Conservation (phyloP, 2,329 filamentous ascomycete species). For the Colletotrichum karsti region DNA sequence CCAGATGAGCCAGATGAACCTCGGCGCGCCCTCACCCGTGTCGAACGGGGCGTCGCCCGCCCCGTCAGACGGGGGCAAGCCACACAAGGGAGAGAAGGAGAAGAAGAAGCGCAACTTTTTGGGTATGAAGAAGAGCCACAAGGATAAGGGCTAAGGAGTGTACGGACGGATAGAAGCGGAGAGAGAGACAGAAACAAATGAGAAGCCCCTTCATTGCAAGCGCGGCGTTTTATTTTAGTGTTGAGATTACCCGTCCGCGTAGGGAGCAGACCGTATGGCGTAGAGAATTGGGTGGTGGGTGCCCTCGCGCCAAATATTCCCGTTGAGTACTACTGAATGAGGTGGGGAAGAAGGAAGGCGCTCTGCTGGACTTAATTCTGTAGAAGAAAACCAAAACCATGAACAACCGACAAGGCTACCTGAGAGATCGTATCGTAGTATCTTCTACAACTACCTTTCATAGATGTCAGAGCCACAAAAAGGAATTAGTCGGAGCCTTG, state of each 20-base stretch:
- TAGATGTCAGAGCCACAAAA: no score
- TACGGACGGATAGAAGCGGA: not conserved
- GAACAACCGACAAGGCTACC: no score
- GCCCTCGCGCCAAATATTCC: no score
- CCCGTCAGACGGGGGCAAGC: slow-evolving; percentile 46
- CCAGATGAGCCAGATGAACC: slow-evolving; percentile 64
- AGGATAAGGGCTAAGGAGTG: slow-evolving; percentile 24
- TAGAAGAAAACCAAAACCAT: no score
- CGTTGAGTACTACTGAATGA: no score
- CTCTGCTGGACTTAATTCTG: no score
- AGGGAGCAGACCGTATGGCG: not conserved
- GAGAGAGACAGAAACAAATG: not conserved
- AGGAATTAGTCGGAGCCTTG: no score
- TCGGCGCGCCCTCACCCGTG: slow-evolving; percentile 44
- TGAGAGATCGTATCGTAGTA: no score
- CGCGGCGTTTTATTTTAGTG: slow-evolving; percentile 15
- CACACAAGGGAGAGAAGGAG: slow-evolving; percentile 65
- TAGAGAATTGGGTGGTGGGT: no score
- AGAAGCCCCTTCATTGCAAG: not conserved
- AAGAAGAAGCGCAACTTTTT: slow-evolving; percentile 70
- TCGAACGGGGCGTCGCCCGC: slow-evolving; percentile 30
- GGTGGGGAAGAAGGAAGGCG: no score
- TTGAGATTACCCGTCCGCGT: not conserved
- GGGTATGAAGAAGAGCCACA: slow-evolving; percentile 63
- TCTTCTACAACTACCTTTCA: no score